These are phyloP conservation scores for Penicillium egyptiacum DNA, from an alignment of 495 filamentous ascomycete species.

Conservation along the genomic window DNA sequence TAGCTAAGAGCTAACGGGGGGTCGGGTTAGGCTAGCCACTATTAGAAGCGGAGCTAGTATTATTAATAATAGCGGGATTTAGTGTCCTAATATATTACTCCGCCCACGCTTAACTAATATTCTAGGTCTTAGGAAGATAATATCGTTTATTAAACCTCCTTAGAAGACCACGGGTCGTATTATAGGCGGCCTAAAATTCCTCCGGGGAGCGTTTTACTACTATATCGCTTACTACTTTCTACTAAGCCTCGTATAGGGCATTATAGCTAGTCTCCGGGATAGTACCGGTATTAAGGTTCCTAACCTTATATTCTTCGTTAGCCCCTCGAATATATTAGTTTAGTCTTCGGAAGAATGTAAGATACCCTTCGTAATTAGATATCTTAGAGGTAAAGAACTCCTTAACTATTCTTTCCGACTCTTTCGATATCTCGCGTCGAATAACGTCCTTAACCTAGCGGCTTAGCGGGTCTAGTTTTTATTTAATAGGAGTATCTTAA, in stretches of 20 bases:
- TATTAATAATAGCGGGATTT: conserved; percentile 1
- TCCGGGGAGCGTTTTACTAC: not conserved
- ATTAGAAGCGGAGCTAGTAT: not conserved
- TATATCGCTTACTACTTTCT: not conserved
- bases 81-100: not conserved
- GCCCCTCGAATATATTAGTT: conserved; percentile 4
- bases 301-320: not conserved
- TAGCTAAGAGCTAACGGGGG: not conserved
- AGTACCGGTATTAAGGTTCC: not conserved
- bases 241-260: not conserved
- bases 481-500: not conserved
- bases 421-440: not conserved
- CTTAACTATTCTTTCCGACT: conserved; percentile 1
- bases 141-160: conserved; percentile 15
- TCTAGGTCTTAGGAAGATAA: conserved; percentile 13
- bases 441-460: conserved; percentile 11
- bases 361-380: not conserved
- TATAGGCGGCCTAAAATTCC: conserved; percentile 6
- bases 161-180: conserved; percentile 8
- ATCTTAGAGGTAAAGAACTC: conserved; percentile 3
- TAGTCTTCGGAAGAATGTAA: conserved; percentile 2
- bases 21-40: not conserved
- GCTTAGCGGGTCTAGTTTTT: conserved; percentile 4
- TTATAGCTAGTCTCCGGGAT: not conserved
- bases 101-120: conserved; percentile 8